phyloP scores from a whole-genome alignment of 352 stramenopile species.

The Globisporangium middletonii region DNA sequence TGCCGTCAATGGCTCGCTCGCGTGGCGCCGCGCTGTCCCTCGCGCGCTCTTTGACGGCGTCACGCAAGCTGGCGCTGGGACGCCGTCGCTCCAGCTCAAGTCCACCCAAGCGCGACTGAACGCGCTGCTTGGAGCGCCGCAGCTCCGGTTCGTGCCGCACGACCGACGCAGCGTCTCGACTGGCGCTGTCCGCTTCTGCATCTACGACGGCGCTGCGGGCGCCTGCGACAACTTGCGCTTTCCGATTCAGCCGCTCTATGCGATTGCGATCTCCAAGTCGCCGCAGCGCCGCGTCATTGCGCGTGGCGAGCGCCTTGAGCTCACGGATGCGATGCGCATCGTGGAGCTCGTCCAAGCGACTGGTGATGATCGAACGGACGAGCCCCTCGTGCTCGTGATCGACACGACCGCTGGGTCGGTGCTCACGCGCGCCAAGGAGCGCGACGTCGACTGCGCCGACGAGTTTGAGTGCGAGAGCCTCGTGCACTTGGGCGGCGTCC shows the following conservation, averaged over 20 bases:
- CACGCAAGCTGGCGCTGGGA: constrained; percentile 8
- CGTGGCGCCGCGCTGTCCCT: constrained; percentile 8
- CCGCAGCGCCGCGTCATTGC: constrained; percentile 4
- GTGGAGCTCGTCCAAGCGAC: constrained; percentile 7
- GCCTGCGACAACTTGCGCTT: constrained; percentile 20
- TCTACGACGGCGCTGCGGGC: constrained; percentile 17
- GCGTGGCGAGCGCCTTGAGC: constrained; percentile 9
- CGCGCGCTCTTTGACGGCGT: constrained; percentile 26
- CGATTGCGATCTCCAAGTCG: neutral
- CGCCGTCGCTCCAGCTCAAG: constrained; percentile 13
- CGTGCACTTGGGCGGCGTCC: neutral
- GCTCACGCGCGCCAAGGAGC: neutral
- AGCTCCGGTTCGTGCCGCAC: constrained; percentile 19
- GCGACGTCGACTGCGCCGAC: constrained; percentile 3
- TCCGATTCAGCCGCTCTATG: constrained; percentile 12
- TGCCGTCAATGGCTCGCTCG: constrained; percentile 20
- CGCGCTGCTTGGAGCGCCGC: constrained; percentile 18
- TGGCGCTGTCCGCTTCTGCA: constrained; percentile 17
- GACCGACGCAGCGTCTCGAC: neutral
- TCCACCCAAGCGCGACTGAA: constrained; percentile 25
- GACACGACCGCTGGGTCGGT: constrained; percentile 13
- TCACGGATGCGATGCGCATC: constrained; percentile 18
- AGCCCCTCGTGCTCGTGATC: constrained; percentile 16
- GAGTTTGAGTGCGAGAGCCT: constrained; percentile 6
- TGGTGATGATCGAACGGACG: neutral